Conservation (phyloP, 2,329 filamentous ascomycete genomes). For the Epichloe aotearoae region DNA sequence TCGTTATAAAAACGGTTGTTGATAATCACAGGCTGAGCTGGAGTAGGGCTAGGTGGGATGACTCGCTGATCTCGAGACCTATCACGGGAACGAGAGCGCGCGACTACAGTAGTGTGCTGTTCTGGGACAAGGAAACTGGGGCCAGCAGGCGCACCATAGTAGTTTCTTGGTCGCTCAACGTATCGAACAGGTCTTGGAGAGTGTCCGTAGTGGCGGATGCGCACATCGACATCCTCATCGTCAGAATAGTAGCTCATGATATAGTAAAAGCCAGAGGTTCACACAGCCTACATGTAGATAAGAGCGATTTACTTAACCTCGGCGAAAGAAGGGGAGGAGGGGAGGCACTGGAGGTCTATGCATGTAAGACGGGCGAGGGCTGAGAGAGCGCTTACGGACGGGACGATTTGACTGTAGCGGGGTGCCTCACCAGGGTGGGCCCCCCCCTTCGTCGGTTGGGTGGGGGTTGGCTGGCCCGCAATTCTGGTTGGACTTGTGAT, state of each 20-base stretch:
- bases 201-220: slow-evolving; percentile 28
- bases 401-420: not conserved
- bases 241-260: slow-evolving; percentile 30
- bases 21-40: slow-evolving; percentile 37
- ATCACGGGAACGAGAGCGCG: slow-evolving; percentile 24
- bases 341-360: not conserved
- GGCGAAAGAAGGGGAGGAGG: too few species aligned
- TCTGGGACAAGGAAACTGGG: slow-evolving; percentile 32
- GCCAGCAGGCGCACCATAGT: slow-evolving; percentile 27
- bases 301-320: too few species aligned
- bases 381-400: slow-evolving; percentile 1
- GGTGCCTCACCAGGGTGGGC: not conserved
- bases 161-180: slow-evolving; percentile 27
- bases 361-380: not conserved
- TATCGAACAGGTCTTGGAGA: slow-evolving; percentile 31
- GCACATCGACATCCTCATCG: slow-evolving; percentile 43
- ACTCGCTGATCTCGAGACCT: slow-evolving; percentile 35
- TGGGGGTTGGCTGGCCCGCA: too few species aligned
- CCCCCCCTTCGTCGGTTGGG: not conserved
- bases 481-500: too few species aligned
- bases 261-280: not conserved
- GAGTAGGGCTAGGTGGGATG: slow-evolving; percentile 20
- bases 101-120: slow-evolving; percentile 29
- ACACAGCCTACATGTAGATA: not conserved
- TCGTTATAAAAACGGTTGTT: slow-evolving; percentile 43